These are phyloP conservation scores for Blastocystis sp. DNA, from an alignment of 352 stramenopile species.

Conservation along the genomic window DNA sequence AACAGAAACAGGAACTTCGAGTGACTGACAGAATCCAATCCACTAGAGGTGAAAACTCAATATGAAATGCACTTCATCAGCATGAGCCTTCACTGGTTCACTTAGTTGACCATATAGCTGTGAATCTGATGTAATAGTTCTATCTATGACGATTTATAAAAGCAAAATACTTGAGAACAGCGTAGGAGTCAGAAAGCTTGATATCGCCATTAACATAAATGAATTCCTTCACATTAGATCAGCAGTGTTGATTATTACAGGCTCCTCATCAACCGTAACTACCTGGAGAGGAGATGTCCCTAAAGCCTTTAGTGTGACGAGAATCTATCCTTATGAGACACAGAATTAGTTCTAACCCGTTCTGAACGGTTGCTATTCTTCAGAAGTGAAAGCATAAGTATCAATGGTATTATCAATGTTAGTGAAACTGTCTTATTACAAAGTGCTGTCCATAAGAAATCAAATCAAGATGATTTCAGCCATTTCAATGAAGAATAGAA, in stretches of 20 bases:
- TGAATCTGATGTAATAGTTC: slow-evolving; percentile 1
- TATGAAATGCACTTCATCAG: slow-evolving; percentile 13
- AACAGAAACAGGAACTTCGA: slow-evolving; percentile 42
- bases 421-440: too few species aligned
- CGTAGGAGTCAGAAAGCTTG: slow-evolving; percentile 52
- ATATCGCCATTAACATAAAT: slow-evolving; percentile 58
- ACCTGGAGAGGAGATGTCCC: not conserved
- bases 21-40: slow-evolving; percentile 33
- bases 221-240: not conserved
- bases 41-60: not conserved
- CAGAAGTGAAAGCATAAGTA: slow-evolving; percentile 29
- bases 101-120: slow-evolving; percentile 7
- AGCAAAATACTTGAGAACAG: slow-evolving; percentile 56
- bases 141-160: not conserved
- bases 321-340: slow-evolving; percentile 3
- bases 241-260: not conserved
- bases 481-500: not conserved
- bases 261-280: slow-evolving; percentile 30
- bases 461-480: too few species aligned
- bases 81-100: slow-evolving; percentile 1
- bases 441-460: too few species aligned
- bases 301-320: slow-evolving; percentile 56
- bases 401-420: not conserved
- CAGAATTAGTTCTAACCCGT: not conserved
- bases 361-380: slow-evolving; percentile 48